Percentiles rank a stretch among this genome's conserved stretches.
Evolutionary conservation across 176 grass and related monocot genomes (phyloP).

Genomic region (Puya raimondii): DNA sequence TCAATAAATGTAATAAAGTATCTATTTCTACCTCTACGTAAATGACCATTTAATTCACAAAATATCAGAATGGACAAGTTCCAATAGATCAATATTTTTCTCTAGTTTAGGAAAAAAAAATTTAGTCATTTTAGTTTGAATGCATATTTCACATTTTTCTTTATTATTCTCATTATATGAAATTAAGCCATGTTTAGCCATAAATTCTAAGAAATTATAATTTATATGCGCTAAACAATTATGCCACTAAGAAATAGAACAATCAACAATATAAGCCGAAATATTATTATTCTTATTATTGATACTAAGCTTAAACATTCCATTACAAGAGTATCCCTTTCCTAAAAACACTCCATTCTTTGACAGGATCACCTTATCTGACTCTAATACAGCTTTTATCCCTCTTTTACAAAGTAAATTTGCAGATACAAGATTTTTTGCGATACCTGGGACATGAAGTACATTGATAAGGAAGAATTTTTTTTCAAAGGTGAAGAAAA

Average conservation of each 20-base stretch:
- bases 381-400: neutral
- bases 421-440: neutral
- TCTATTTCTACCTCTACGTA: too few relatives aligned
- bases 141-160: too few relatives aligned
- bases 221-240: too few relatives aligned
- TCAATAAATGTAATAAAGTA: too few relatives aligned
- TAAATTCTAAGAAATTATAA: too few relatives aligned
- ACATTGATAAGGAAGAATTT: neutral
- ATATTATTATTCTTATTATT: neutral
- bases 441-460: neutral
- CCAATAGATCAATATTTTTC: too few relatives aligned
- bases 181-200: too few relatives aligned
- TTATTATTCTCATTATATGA: too few relatives aligned
- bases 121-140: too few relatives aligned
- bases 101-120: too few relatives aligned
- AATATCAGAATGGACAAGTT: too few relatives aligned
- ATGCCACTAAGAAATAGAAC: neutral
- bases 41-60: too few relatives aligned
- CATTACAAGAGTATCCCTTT: neutral
- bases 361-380: neutral
- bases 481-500: neutral
- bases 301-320: neutral
- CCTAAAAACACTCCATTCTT: neutral
- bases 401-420: neutral
- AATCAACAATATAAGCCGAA: conserved; percentile 3